Conservation (phyloP, 176 grass and related monocot species). For the Aegilops tauschii region DNA sequence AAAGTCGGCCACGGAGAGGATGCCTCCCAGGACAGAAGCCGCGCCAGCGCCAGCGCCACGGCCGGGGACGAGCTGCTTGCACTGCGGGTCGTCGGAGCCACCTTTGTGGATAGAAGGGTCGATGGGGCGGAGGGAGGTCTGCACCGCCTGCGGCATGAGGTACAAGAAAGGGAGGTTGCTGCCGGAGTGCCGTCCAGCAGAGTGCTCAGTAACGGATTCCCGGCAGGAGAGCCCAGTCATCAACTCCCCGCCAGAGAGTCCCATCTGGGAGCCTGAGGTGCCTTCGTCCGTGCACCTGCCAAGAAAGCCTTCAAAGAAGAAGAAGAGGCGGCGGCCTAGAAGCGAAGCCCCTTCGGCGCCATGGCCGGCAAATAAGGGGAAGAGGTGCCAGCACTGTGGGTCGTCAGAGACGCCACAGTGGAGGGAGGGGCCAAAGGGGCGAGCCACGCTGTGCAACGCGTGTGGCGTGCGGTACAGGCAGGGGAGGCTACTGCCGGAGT, state of each 20-base stretch:
- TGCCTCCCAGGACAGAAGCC: background rate
- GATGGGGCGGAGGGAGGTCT: constrained; percentile 63
- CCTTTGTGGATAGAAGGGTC: constrained; percentile 73
- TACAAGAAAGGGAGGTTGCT: constrained; percentile 67
- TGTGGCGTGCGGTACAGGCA: constrained; percentile 74
- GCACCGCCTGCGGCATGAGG: constrained; percentile 76
- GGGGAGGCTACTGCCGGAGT: constrained; percentile 77
- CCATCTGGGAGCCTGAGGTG: background rate
- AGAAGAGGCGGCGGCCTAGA: background rate
- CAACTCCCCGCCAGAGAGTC: background rate
- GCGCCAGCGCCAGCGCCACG: background rate
- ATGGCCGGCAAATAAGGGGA: background rate
- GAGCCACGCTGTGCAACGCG: constrained; percentile 83
- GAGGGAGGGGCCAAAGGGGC: constrained; percentile 76
- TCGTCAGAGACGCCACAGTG: constrained; percentile 78
- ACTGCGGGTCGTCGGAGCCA: constrained; percentile 67
- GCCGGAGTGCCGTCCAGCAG: constrained; percentile 65
- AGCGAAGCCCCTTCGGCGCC: background rate
- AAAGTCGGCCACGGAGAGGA: background rate
- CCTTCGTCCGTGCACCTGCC: background rate
- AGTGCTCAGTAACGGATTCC: constrained; percentile 27
- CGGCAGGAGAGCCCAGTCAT: background rate
- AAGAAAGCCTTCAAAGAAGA: background rate
- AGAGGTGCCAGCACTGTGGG: constrained; percentile 67
- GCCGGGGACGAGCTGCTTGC: constrained; percentile 31